A percentile compares a stretch with the other conserved stretches of the same genome.
phyloP scores from a whole-genome alignment of 116 monocot genomes.

The Papilionanthe hybrid region DNA sequence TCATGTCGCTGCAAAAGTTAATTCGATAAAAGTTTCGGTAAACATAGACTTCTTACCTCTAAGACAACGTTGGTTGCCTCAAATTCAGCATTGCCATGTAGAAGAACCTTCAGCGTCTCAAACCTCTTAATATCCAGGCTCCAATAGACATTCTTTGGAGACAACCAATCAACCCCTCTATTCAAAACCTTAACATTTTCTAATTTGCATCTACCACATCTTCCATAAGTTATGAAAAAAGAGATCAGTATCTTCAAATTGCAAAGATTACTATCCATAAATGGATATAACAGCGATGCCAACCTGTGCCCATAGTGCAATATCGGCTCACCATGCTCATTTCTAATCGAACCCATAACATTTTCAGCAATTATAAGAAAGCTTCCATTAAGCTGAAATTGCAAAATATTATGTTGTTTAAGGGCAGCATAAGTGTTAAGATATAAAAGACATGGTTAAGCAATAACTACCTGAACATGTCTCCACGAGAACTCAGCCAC shows the following conservation, averaged over 20 bases:
- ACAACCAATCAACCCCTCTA: conserved; percentile 73
- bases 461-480: conserved; percentile 70
- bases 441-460: neutral
- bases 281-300: neutral
- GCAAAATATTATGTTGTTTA: conserved; percentile 4
- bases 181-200: conserved; percentile 76
- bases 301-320: conserved; percentile 83
- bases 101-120: conserved; percentile 59
- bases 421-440: neutral
- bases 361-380: conserved; percentile 74
- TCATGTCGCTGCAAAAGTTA: neutral
- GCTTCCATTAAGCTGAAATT: conserved; percentile 85
- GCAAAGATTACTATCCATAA: neutral
- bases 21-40: neutral
- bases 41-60: conserved; percentile 17
- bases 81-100: conserved; percentile 96
- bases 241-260: neutral
- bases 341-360: conserved; percentile 58
- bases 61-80: conserved; percentile 74
- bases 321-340: conserved; percentile 46
- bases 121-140: conserved; percentile 77
- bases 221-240: conserved; percentile 15
- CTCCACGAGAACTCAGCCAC: conserved; percentile 92
- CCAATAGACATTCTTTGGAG: conserved; percentile 81
- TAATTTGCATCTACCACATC: conserved; percentile 84